These are phyloP conservation scores for Xerocomus potaroensis DNA, from an alignment of 768 basidiomycete species.

Conservation along the genomic window DNA sequence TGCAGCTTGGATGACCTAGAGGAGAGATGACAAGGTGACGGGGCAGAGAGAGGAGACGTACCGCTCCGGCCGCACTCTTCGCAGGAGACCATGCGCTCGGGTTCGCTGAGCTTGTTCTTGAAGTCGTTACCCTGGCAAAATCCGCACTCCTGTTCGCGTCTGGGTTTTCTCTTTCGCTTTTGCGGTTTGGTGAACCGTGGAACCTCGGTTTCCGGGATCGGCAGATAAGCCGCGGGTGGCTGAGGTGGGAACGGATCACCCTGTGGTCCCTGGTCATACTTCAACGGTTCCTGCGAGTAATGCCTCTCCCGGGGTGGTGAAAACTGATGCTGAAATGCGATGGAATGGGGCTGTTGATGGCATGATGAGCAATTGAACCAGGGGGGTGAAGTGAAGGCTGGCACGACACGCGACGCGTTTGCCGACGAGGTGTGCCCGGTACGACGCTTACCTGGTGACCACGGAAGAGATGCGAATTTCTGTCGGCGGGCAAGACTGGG, in stretches of 20 bases:
- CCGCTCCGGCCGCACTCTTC: conserved; percentile 81
- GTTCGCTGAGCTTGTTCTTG: conserved; percentile 51
- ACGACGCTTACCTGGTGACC: conserved; percentile 37
- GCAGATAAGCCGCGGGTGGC: conserved; percentile 47
- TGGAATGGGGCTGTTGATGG: conserved; percentile 22
- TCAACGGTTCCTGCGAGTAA: conserved; percentile 35
- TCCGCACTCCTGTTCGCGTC: conserved; percentile 65
- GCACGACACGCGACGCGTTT: conserved; percentile 71
- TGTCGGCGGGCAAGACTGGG: conserved; percentile 42
- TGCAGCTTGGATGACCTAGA: conserved; percentile 83
- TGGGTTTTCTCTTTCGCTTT: conserved; percentile 43
- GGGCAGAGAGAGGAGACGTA: conserved; percentile 31
- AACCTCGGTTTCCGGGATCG: conserved; percentile 42
- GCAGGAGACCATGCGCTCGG: conserved; percentile 76
- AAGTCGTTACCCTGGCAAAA: conserved; percentile 70
- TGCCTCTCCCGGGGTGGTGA: conserved; percentile 9
- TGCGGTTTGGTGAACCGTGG: conserved; percentile 39
- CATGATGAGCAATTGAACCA: conserved; percentile 17
- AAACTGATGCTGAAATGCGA: conserved; percentile 30
- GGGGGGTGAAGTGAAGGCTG: conserved; percentile 4
- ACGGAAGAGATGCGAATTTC: conserved; percentile 9
- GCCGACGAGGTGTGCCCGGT: conserved; percentile 22
- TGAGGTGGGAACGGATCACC: conserved; percentile 81
- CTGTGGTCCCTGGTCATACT: conserved; percentile 72
- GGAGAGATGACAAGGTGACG: neutral